phyloP scores from a whole-genome alignment of 768 basidiomycete genomes.

The Amanita inopinata region DNA sequence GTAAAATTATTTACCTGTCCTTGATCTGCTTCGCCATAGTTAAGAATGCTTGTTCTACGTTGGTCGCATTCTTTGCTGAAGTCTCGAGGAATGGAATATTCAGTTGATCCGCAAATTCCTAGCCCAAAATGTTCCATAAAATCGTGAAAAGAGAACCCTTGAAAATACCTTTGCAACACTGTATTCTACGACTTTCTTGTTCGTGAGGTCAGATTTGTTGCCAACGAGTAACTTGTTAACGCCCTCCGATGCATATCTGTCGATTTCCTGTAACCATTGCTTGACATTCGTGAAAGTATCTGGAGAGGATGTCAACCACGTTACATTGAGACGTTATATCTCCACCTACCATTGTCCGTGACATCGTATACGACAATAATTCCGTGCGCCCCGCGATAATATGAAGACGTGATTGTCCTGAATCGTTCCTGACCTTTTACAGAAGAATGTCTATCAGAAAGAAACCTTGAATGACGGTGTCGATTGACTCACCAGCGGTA shows the following conservation, averaged over 20 bases:
- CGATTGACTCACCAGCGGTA: slow-evolving; percentile 65
- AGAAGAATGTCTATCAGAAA: background rate
- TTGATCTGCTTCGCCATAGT: slow-evolving; percentile 97
- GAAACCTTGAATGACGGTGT: too few species aligned
- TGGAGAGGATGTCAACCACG: slow-evolving; percentile 19
- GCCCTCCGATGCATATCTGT: slow-evolving; percentile 93
- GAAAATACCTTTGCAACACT: slow-evolving; percentile 67
- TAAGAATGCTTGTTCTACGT: slow-evolving; percentile 98
- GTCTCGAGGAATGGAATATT: slow-evolving; percentile 95
- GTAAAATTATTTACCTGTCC: slow-evolving; percentile 59
- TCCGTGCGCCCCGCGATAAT: slow-evolving; percentile 97
- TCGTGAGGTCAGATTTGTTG: slow-evolving; percentile 97
- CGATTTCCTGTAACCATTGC: slow-evolving; percentile 90
- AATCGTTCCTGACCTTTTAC: slow-evolving; percentile 87
- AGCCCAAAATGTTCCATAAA: slow-evolving; percentile 5
- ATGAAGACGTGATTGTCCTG: slow-evolving; percentile 98
- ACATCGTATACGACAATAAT: slow-evolving; percentile 99
- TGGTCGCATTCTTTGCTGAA: slow-evolving; percentile 97
- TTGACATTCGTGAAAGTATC: slow-evolving; percentile 95
- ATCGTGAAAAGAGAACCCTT: background rate
- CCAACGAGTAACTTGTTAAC: slow-evolving; percentile 98
- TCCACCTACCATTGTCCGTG: slow-evolving; percentile 72
- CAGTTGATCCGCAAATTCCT: slow-evolving; percentile 96
- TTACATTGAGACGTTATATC: background rate
- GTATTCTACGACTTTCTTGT: slow-evolving; percentile 93